Evolutionary conservation across 2,329 filamentous ascomycete species (phyloP).

Genomic region (Cladorrhinum sp.): DNA sequence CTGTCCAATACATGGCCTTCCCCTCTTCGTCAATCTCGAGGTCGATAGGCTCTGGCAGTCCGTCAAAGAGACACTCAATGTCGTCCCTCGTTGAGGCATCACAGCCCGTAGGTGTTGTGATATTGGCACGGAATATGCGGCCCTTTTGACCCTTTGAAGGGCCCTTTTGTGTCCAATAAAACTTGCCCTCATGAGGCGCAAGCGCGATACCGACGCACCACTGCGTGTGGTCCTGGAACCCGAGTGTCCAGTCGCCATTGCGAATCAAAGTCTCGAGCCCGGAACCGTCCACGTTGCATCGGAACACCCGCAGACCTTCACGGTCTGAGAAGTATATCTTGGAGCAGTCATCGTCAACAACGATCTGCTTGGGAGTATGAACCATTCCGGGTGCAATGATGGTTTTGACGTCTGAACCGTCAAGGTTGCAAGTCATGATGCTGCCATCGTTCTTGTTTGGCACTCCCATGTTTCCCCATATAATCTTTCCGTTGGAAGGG

Average conservation of each 20-base stretch:
- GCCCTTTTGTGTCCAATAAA: slow-evolving; percentile 63
- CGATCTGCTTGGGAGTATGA: slow-evolving; percentile 50
- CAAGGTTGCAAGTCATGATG: slow-evolving; percentile 44
- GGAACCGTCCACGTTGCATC: slow-evolving; percentile 40
- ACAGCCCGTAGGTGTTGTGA: slow-evolving; percentile 38
- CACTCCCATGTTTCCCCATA: slow-evolving; percentile 51
- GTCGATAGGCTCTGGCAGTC: slow-evolving; percentile 56
- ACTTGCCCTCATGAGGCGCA: slow-evolving; percentile 38
- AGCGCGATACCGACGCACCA: slow-evolving; percentile 59
- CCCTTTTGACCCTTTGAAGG: slow-evolving; percentile 48
- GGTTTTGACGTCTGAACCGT: slow-evolving; percentile 44
- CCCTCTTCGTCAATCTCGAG: slow-evolving; percentile 49
- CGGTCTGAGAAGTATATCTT: slow-evolving; percentile 45
- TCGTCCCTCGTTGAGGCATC: slow-evolving; percentile 38
- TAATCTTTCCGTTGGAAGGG: slow-evolving; percentile 35
- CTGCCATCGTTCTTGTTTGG: slow-evolving; percentile 40
- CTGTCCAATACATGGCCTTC: slow-evolving; percentile 56
- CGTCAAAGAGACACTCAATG: slow-evolving; percentile 40
- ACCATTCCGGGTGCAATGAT: slow-evolving; percentile 43
- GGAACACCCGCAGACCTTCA: slow-evolving; percentile 41
- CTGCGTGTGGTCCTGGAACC: slow-evolving; percentile 32
- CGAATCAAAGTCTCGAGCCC: slow-evolving; percentile 40
- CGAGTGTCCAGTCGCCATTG: slow-evolving; percentile 18
- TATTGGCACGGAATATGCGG: slow-evolving; percentile 49
- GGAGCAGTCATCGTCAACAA: slow-evolving; percentile 27